Conservation (phyloP, 352 stramenopile genomes). For the Pythium sukuiense region DNA sequence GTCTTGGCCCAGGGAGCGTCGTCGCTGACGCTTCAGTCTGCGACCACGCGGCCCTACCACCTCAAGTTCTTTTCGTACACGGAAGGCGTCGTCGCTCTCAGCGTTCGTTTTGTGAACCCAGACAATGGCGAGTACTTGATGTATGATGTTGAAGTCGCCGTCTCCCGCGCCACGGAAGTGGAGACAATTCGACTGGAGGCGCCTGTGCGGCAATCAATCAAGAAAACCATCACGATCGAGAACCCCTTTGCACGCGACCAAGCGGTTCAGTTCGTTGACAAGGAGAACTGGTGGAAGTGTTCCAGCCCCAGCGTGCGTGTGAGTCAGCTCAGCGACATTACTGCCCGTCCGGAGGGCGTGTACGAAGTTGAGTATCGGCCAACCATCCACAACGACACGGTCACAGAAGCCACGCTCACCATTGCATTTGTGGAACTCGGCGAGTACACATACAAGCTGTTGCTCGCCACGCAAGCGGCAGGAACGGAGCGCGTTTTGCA, state of each 20-base stretch:
- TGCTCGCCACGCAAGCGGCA: conserved; percentile 71
- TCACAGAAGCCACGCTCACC: conserved; percentile 54
- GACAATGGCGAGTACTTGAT: conserved; percentile 85
- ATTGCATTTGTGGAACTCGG: conserved; percentile 87
- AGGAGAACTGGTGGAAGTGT: conserved; percentile 78
- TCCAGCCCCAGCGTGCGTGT: conserved; percentile 75
- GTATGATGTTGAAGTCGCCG: conserved; percentile 57
- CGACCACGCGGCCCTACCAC: conserved; percentile 68
- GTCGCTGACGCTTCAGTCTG: conserved; percentile 63
- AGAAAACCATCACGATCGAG: conserved; percentile 86
- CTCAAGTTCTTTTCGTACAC: conserved; percentile 90
- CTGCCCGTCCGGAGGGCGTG: conserved; percentile 65
- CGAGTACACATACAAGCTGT: conserved; percentile 86
- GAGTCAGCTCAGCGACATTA: conserved; percentile 66
- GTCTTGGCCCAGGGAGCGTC: conserved; percentile 65
- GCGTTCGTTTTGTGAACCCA: conserved; percentile 80
- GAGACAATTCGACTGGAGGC: conserved; percentile 83
- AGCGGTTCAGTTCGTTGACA: conserved; percentile 59
- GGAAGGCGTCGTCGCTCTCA: conserved; percentile 54
- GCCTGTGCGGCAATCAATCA: conserved; percentile 78
- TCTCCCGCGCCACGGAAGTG: conserved; percentile 62
- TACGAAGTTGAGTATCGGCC: conserved; percentile 92
- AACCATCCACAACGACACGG: conserved; percentile 46
- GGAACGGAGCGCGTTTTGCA: conserved; percentile 66
- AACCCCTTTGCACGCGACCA: conserved; percentile 77